These are phyloP conservation scores for Prunus mongolica DNA, from an alignment of 306 rosid genomes.

Conservation along the genomic window DNA sequence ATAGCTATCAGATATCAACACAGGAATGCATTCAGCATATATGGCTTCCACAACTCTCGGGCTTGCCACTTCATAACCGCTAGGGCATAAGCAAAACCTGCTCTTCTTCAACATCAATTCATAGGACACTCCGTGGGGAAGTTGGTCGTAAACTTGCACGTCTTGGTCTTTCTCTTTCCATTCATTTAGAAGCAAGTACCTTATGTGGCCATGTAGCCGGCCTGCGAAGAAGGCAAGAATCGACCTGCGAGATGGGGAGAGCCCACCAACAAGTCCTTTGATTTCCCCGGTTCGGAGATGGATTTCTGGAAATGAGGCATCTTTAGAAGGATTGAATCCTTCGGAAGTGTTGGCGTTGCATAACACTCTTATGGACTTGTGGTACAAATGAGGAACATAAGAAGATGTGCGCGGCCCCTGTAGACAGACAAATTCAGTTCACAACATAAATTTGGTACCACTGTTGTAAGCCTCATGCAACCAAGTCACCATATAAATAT, in stretches of 20 bases:
- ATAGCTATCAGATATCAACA: conserved; percentile 38
- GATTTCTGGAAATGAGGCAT: conserved; percentile 45
- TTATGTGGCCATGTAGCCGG: conserved; percentile 33
- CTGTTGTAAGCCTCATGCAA: background rate
- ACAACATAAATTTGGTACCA: background rate
- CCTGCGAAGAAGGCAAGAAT: conserved; percentile 50
- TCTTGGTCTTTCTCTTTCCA: conserved; percentile 43
- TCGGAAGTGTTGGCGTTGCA: conserved; percentile 46
- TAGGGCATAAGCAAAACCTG: conserved; percentile 40
- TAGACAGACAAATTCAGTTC: background rate
- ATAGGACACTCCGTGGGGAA: conserved; percentile 28
- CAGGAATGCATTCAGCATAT: conserved; percentile 42
- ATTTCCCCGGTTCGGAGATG: conserved; percentile 33
- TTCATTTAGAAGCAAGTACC: conserved; percentile 29
- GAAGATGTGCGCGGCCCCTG: conserved; percentile 37
- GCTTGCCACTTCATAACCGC: conserved; percentile 47
- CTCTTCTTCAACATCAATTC: conserved; percentile 39
- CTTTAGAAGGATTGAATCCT: conserved; percentile 43
- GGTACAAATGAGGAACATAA: conserved; percentile 28
- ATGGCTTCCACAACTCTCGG: conserved; percentile 52
- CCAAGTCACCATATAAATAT: background rate
- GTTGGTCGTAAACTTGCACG: conserved; percentile 32
- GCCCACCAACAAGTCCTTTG: conserved; percentile 27
- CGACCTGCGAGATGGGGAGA: conserved; percentile 28
- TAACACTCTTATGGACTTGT: conserved; percentile 40